These are phyloP conservation scores for Austroboletus novae-zelandiae DNA, from an alignment of 1,284 basidiomycete genomes.

Conservation along the genomic window DNA sequence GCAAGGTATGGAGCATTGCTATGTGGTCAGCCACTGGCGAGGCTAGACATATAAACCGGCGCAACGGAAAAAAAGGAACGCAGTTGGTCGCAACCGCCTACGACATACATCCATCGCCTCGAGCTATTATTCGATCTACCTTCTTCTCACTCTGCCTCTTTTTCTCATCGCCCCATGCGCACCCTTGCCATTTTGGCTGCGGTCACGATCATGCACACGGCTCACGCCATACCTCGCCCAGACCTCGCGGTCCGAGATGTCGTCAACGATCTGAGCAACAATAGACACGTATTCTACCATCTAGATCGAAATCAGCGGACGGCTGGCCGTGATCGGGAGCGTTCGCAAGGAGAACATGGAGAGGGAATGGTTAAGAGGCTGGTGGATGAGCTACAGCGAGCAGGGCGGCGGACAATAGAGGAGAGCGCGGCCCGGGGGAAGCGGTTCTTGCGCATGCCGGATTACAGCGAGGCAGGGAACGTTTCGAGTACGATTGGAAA, in stretches of 20 bases:
- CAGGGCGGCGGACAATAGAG: background rate
- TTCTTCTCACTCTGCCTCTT: conserved; percentile 20
- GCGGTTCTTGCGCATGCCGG: conserved; percentile 25
- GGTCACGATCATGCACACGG: conserved; percentile 20
- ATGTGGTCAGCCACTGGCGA: too few species aligned
- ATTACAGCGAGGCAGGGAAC: conserved; percentile 26
- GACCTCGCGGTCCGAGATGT: conserved; percentile 19
- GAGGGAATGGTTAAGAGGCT: conserved; percentile 1
- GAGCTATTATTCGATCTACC: conserved; percentile 8
- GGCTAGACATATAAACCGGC: conserved; percentile 17
- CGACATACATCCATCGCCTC: background rate
- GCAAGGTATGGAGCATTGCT: too few species aligned
- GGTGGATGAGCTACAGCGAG: background rate
- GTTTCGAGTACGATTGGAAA: conserved; percentile 3
- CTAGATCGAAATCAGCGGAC: conserved; percentile 31
- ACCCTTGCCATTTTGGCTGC: conserved; percentile 23
- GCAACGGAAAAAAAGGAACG: background rate
- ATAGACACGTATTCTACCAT: conserved; percentile 30
- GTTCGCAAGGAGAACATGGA: background rate
- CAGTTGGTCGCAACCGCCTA: background rate
- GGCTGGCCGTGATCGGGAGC: conserved; percentile 14
- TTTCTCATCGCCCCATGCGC: conserved; percentile 20
- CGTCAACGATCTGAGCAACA: conserved; percentile 19
- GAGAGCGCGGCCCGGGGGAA: background rate
- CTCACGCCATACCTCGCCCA: conserved; percentile 22